Evolutionary conservation across 805 yeast genomes (phyloP).

Genomic region (Barnettozyma californica): DNA sequence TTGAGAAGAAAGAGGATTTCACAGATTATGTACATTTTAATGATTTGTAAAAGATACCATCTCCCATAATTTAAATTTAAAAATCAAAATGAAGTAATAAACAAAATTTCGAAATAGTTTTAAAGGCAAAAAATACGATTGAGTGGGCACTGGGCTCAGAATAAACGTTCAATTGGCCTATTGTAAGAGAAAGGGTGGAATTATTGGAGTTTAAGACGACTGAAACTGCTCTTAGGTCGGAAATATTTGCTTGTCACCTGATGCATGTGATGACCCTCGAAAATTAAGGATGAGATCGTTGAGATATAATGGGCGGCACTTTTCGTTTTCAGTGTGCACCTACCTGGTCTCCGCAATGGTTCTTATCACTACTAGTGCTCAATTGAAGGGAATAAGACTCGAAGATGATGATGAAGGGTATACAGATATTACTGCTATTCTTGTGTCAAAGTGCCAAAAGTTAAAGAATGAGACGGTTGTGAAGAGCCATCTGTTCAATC

Average conservation of each 20-base stretch:
- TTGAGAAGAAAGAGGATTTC: no score
- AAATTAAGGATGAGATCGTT: neutral
- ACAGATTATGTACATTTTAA: no score
- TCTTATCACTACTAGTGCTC: neutral
- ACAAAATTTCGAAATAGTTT: no score
- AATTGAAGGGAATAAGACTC: neutral
- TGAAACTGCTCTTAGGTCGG: neutral
- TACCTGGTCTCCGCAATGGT: neutral
- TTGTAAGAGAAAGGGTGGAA: no score
- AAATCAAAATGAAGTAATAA: no score
- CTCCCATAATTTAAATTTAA: no score
- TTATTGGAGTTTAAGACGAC: no score
- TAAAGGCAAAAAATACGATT: no score
- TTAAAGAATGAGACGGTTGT: constrained; percentile 52
- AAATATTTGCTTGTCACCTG: neutral
- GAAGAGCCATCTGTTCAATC: constrained; percentile 53
- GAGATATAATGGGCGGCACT: no score
- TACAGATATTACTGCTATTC: constrained; percentile 50
- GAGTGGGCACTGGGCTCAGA: no score
- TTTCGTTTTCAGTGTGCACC: neutral
- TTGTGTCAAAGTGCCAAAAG: constrained; percentile 35
- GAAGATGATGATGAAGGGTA: neutral
- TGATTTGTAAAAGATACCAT: no score
- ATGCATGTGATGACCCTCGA: neutral
- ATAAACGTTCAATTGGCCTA: no score